phyloP scores from a whole-genome alignment of 2,329 filamentous ascomycete genomes.

The Dactylellina haptotyla region DNA sequence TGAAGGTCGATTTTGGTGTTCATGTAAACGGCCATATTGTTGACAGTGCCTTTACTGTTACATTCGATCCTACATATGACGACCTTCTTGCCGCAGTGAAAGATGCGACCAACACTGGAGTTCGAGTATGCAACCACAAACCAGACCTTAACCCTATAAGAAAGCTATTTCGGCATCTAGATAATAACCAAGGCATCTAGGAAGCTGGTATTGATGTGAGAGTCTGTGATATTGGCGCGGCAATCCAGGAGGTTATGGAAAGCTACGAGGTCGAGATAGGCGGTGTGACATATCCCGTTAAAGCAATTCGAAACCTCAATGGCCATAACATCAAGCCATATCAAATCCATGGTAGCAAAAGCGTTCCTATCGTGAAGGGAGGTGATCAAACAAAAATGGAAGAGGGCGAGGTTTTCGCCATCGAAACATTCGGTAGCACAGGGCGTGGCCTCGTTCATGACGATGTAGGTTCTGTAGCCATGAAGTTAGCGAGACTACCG shows the following conservation, averaged over 20 bases:
- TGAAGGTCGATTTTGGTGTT: slow-evolving; percentile 79
- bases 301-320: slow-evolving; percentile 85
- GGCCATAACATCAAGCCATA: slow-evolving; percentile 91
- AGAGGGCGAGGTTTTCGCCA: slow-evolving; percentile 93
- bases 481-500: not conserved
- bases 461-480: slow-evolving; percentile 69
- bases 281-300: slow-evolving; percentile 80
- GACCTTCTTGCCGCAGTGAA: slow-evolving; percentile 74
- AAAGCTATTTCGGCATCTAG: too few relatives aligned
- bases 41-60: slow-evolving; percentile 76
- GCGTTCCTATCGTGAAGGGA: slow-evolving; percentile 90
- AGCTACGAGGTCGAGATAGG: slow-evolving; percentile 88
- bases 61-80: slow-evolving; percentile 75
- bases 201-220: slow-evolving; percentile 93
- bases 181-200: slow-evolving; percentile 61
- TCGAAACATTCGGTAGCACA: slow-evolving; percentile 94
- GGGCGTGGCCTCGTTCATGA: slow-evolving; percentile 88
- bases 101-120: slow-evolving; percentile 77
- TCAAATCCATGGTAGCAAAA: slow-evolving; percentile 91
- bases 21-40: slow-evolving; percentile 77
- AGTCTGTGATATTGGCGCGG: slow-evolving; percentile 82
- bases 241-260: slow-evolving; percentile 92
- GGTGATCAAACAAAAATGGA: slow-evolving; percentile 95
- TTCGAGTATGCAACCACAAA: slow-evolving; percentile 67
- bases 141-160: too few relatives aligned